Conservation (phyloP, 129 eudicot species). For the Glebionis coronaria region DNA sequence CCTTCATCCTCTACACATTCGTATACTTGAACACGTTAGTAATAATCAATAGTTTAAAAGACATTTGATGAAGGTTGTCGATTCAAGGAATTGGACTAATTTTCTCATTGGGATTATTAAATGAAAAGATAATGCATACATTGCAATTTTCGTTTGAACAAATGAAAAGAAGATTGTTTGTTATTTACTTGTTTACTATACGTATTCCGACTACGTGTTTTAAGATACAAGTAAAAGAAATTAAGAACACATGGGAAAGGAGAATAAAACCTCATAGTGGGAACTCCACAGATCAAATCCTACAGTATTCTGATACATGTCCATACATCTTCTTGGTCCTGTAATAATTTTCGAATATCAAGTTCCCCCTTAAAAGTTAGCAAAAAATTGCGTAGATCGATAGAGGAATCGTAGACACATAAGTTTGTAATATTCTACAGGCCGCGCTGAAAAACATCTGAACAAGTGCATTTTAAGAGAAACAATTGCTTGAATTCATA, state of each 20-base stretch:
- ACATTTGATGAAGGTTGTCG: background rate
- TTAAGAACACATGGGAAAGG: background rate
- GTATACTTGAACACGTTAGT: background rate
- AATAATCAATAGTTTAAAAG: conserved; percentile 2
- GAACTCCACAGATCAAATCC: conserved; percentile 75
- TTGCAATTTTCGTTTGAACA: too few relatives aligned
- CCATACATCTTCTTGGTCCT: conserved; percentile 72
- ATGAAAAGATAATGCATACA: too few relatives aligned
- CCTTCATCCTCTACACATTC: conserved; percentile 60
- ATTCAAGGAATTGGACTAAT: too few relatives aligned
- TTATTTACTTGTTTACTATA: too few relatives aligned
- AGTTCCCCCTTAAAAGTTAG: background rate
- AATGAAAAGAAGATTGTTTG: too few relatives aligned
- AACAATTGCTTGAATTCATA: background rate
- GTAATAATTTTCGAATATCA: background rate
- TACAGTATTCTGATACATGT: conserved; percentile 56
- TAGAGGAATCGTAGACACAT: background rate
- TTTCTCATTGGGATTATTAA: too few relatives aligned
- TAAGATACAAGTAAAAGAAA: background rate
- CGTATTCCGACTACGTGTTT: too few relatives aligned
- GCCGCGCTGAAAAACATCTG: too few relatives aligned
- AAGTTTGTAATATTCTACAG: background rate
- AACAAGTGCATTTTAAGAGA: background rate
- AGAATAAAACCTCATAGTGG: conserved; percentile 52
- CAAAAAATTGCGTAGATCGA: background rate